A percentile compares a stretch with the other conserved stretches of the same genome.
phyloP scores from a whole-genome alignment of 228 moss, liverwort and hornwort genomes.

The Sphagnum fallax region DNA sequence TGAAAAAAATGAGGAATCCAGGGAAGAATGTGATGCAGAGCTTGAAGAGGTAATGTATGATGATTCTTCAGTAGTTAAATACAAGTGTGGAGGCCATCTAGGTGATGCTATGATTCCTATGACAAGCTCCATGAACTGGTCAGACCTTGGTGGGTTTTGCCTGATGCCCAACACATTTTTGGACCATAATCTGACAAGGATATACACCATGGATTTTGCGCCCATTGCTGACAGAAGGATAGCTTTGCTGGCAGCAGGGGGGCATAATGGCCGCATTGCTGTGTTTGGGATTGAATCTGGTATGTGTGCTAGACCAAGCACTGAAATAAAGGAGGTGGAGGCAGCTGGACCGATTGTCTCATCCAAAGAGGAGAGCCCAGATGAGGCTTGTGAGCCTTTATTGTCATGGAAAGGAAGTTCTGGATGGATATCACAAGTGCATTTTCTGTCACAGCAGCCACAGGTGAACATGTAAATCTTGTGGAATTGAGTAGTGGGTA shows the following conservation, averaged over 20 bases:
- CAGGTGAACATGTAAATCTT: constrained; percentile 17
- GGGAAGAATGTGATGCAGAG: constrained; percentile 5
- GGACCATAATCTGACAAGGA: constrained; percentile 31
- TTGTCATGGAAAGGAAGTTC: constrained; percentile 37
- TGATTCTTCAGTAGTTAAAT: constrained; percentile 9
- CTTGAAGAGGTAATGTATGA: background rate
- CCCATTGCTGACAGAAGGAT: constrained; percentile 11
- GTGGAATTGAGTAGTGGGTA: background rate
- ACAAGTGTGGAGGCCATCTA: constrained; percentile 4
- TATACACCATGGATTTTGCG: constrained; percentile 39
- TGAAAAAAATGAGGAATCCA: background rate
- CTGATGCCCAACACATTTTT: constrained; percentile 8
- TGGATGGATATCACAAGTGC: constrained; percentile 51
- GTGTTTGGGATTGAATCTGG: constrained; percentile 22
- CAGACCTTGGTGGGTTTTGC: constrained; percentile 18
- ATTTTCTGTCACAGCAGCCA: constrained; percentile 38
- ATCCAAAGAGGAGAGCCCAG: background rate
- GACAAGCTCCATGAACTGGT: constrained; percentile 3
- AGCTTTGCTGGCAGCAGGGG: constrained; percentile 42
- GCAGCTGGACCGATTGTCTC: background rate
- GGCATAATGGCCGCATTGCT: constrained; percentile 39
- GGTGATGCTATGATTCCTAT: background rate
- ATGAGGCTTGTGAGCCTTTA: constrained; percentile 4
- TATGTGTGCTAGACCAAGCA: background rate
- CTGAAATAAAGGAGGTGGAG: background rate